Evolutionary conservation across 2,329 filamentous ascomycete genomes (phyloP), one percentile per base, ranked within the genome.

Genomic region (Didymella pomorum): DNA sequence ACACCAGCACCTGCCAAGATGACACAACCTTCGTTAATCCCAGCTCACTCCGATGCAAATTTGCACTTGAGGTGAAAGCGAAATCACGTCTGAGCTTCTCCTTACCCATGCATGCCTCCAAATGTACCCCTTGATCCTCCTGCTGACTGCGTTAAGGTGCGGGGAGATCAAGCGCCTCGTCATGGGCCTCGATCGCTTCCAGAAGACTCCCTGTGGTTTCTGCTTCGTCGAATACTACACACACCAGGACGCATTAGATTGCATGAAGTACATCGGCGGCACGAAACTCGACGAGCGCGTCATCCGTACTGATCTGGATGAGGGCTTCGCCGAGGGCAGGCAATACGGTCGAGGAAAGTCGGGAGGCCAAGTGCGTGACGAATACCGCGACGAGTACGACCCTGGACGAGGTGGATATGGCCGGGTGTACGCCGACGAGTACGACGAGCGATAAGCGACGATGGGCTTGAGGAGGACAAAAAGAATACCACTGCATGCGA

Each of bases 161-260:
- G 95, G 95, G 71, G 95, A 98, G 82, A 96, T 99, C 80, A 99
- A 99, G 81, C 91, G 95, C 26, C 87, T 99, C 46, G 87, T 99
- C 65, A 99, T 99, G 95, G 95, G 95, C 48, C 87, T 99, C 51
- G 95, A 99, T 77, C 90, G 95, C 57, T 97, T 95, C 83, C 91
- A 90, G 79, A 99, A 99, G 82, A 99, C 95, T 0, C 95, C 95
- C 1, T 99, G 95, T 79, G 95, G 95, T 39, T 99, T 99, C 84
- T 99, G 95, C 83, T 99, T 99, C 75, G 95, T 99, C 72, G 95
- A 99, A 80, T 99, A 99, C 81, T 98, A 97, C 82, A 97, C 89
- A 28, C 95, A 98, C 78, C 90, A 97, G 75, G 95, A 99, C 78
- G 95, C 95, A 9, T 85, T 99, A 48, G 95, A 99, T 77, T 98